Evolutionary conservation across 129 eudicot species (phyloP).

Genomic region (Logfia minima): DNA sequence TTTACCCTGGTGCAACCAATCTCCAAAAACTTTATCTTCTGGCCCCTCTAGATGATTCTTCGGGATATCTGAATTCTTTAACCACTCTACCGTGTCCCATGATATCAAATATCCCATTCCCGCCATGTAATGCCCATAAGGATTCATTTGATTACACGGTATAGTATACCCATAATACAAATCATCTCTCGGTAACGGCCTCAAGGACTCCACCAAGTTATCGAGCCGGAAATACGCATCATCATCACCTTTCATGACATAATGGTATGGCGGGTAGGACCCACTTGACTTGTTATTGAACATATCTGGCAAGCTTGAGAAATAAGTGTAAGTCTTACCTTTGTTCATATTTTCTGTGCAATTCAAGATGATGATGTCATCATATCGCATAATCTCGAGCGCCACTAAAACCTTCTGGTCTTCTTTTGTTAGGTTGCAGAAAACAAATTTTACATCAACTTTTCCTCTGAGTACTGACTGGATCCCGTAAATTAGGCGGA

Average conservation of each 20-base stretch:
- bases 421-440: constrained; percentile 91
- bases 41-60: constrained; percentile 67
- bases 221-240: constrained; percentile 65
- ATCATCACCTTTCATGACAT: constrained; percentile 83
- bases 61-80: constrained; percentile 64
- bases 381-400: constrained; percentile 75
- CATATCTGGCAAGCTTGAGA: constrained; percentile 81
- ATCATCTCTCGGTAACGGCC: constrained; percentile 70
- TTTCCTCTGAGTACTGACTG: constrained; percentile 50
- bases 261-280: constrained; percentile 75
- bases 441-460: constrained; percentile 80
- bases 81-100: constrained; percentile 91
- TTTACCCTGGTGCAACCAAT: constrained; percentile 66
- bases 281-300: constrained; percentile 22
- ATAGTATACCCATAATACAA: constrained; percentile 88
- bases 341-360: constrained; percentile 91
- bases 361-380: constrained; percentile 84
- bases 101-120: constrained; percentile 90
- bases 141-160: constrained; percentile 84
- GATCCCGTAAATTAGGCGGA: constrained; percentile 76
- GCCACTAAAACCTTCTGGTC: constrained; percentile 81
- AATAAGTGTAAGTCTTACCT: constrained; percentile 82
- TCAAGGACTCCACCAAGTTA: constrained; percentile 58
- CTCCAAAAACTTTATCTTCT: constrained; percentile 76
- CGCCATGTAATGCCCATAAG: constrained; percentile 79